Conservation (phyloP, 441 rosid species). For the Mallotus repandus region DNA sequence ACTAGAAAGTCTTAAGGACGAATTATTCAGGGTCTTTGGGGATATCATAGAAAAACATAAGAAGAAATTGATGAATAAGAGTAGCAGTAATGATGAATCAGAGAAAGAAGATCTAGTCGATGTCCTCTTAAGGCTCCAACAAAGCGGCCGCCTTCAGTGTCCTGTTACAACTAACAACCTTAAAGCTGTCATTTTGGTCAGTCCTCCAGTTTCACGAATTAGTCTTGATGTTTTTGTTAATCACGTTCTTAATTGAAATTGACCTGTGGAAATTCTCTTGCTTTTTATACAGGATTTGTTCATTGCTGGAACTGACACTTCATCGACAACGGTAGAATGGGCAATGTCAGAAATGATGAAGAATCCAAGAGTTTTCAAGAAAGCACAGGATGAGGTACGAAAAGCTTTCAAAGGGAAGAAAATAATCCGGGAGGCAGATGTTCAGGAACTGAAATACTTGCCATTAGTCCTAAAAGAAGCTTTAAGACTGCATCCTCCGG, state of each 20-base stretch:
- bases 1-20: neutral
- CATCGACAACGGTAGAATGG: constrained; percentile 51
- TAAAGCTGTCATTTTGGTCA: constrained; percentile 26
- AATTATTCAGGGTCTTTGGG: constrained; percentile 18
- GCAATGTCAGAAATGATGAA: constrained; percentile 49
- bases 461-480: constrained; percentile 50
- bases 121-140: constrained; percentile 24
- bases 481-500: constrained; percentile 52
- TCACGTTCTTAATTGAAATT: too few species aligned
- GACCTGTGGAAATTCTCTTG: neutral
- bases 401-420: constrained; percentile 42
- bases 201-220: neutral
- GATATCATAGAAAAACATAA: constrained; percentile 22
- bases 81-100: neutral
- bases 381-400: constrained; percentile 53
- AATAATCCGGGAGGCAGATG: constrained; percentile 43
- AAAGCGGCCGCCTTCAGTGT: constrained; percentile 18
- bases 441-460: constrained; percentile 41
- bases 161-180: constrained; percentile 14
- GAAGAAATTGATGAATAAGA: constrained; percentile 1
- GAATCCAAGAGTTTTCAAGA: constrained; percentile 37
- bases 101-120: constrained; percentile 27
- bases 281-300: constrained; percentile 44
- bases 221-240: neutral
- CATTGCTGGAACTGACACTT: constrained; percentile 27